Evolutionary conservation across 352 stramenopile species (phyloP).

Genomic region (Globisporangium camurandrum): DNA sequence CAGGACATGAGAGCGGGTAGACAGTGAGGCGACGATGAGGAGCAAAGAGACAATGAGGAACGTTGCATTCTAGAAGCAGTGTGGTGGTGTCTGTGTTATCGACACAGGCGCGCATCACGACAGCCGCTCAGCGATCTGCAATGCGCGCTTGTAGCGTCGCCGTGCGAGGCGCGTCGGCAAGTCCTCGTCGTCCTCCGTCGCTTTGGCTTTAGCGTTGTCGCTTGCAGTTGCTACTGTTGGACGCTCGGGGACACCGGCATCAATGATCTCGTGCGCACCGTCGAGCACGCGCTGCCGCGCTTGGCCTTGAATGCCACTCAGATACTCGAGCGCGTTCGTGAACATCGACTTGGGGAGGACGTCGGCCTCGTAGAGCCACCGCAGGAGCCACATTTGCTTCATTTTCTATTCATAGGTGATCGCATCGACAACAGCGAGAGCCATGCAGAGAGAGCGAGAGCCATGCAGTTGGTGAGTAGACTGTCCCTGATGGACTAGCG

Average conservation of each 20-base stretch:
- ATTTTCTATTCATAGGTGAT: slow-evolving; percentile 39
- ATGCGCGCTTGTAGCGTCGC: slow-evolving; percentile 70
- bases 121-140: slow-evolving; percentile 67
- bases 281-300: slow-evolving; percentile 65
- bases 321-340: slow-evolving; percentile 60
- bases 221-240: slow-evolving; percentile 14
- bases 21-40: no score
- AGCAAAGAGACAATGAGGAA: no score
- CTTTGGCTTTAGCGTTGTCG: background rate
- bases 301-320: slow-evolving; percentile 58
- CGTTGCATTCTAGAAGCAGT: no score
- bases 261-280: slow-evolving; percentile 63
- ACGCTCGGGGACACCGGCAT: slow-evolving; percentile 48
- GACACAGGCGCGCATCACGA: no score
- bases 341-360: slow-evolving; percentile 81
- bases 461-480: background rate
- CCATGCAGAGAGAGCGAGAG: slow-evolving; percentile 1
- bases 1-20: no score
- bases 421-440: slow-evolving; percentile 1
- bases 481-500: background rate
- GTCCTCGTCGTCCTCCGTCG: slow-evolving; percentile 42
- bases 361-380: slow-evolving; percentile 79
- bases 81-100: no score
- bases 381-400: slow-evolving; percentile 76
- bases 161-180: slow-evolving; percentile 47